Percentiles rank a stretch among this genome's conserved stretches.
phyloP scores from a whole-genome alignment of 345 rosid species.

The Hypericum perforatum region DNA sequence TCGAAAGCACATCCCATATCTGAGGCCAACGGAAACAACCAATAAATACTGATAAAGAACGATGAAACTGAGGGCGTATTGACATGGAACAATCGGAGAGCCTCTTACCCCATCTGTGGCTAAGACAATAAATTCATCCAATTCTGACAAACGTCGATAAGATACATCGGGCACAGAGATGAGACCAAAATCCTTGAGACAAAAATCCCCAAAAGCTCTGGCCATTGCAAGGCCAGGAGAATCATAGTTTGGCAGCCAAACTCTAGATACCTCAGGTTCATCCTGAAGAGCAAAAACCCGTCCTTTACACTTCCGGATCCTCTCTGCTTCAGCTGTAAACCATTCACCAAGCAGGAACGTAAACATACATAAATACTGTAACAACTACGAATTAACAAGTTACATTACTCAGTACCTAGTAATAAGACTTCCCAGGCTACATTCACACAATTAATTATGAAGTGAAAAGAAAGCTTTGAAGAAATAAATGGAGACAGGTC shows the following conservation, averaged over 20 bases:
- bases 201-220: constrained; percentile 97
- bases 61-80: not conserved
- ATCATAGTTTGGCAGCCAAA: constrained; percentile 89
- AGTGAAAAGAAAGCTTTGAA: not conserved
- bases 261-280: constrained; percentile 95
- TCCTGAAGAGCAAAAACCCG: constrained; percentile 91
- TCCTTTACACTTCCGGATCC: constrained; percentile 76
- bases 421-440: not conserved
- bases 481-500: not conserved
- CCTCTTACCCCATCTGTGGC: constrained; percentile 89
- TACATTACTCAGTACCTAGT: not conserved
- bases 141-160: constrained; percentile 48
- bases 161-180: constrained; percentile 92
- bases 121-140: constrained; percentile 84
- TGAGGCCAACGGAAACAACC: constrained; percentile 8
- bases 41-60: not conserved
- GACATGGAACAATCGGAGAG: constrained; percentile 2
- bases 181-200: constrained; percentile 92
- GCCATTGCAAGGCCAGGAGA: constrained; percentile 99
- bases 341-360: not conserved
- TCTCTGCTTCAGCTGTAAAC: constrained; percentile 79
- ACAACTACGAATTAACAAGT: not conserved
- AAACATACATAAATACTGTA: not conserved
- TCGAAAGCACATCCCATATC: constrained; percentile 97
- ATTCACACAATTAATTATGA: not conserved